Conservation (phyloP, 225 moss, liverwort and hornwort genomes). For the Thuidium tamariscinum region DNA sequence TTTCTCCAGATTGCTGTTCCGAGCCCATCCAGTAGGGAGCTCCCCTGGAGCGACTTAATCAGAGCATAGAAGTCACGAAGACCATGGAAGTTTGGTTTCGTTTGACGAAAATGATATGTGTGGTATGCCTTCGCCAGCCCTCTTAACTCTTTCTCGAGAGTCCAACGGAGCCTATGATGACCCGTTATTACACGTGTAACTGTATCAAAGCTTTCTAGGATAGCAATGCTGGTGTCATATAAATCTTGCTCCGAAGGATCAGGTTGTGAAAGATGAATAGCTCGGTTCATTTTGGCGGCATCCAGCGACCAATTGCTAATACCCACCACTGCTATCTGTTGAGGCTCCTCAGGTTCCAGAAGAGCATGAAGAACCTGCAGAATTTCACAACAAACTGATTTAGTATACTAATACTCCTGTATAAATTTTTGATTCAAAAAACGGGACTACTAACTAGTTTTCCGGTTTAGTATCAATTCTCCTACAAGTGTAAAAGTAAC, state of each 20-base stretch:
- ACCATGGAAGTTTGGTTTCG: constrained; percentile 43
- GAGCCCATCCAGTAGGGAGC: constrained; percentile 18
- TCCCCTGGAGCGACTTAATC: constrained; percentile 28
- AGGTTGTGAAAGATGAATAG: constrained; percentile 53
- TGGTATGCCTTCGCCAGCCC: constrained; percentile 30
- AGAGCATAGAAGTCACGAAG: constrained; percentile 54
- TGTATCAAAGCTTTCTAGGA: constrained; percentile 27
- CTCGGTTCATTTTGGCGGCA: constrained; percentile 59
- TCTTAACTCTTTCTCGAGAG: background rate
- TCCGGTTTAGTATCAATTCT: background rate
- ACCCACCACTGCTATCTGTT: constrained; percentile 49
- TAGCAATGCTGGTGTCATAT: constrained; percentile 35
- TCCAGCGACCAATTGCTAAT: constrained; percentile 63
- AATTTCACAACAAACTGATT: background rate
- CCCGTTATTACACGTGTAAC: background rate
- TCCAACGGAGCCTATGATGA: background rate
- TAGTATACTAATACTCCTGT: background rate
- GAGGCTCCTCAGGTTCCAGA: constrained; percentile 47
- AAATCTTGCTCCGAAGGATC: constrained; percentile 41
- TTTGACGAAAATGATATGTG: constrained; percentile 26
- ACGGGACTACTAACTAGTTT: background rate
- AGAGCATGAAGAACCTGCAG: constrained; percentile 44
- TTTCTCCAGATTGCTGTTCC: constrained; percentile 38
- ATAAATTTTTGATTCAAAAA: background rate
- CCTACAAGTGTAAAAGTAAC: background rate